Percentiles rank a stretch among this genome's conserved stretches.
phyloP scores from a whole-genome alignment of 2,329 filamentous ascomycete species.

The Dactylellina sp. region DNA sequence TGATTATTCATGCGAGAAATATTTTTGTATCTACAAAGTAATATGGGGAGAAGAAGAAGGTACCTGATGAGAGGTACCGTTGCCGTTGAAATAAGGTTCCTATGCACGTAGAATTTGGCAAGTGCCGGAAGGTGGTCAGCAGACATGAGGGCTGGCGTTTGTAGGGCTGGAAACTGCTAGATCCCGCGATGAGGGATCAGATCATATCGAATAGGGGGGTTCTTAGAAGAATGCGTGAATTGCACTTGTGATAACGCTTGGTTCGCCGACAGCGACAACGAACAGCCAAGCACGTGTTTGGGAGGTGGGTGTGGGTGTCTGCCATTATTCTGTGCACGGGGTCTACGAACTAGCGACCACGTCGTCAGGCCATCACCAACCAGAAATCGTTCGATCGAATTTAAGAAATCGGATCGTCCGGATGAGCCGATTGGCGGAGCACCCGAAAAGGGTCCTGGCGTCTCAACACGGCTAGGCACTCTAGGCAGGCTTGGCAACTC shows the following conservation, averaged over 20 bases:
- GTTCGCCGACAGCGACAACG: too few species aligned
- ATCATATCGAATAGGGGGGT: background rate
- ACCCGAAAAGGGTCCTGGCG: conserved; percentile 5
- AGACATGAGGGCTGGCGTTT: background rate
- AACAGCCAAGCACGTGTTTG: too few species aligned
- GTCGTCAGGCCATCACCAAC: background rate
- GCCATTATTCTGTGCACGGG: too few species aligned
- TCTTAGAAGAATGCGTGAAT: too few species aligned
- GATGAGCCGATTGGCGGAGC: conserved; percentile 28
- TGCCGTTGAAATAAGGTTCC: conserved; percentile 44
- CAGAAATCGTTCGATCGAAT: too few species aligned
- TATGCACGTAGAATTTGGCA: background rate
- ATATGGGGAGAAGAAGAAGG: background rate
- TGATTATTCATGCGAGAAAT: background rate
- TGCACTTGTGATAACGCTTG: too few species aligned
- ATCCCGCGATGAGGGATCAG: too few species aligned
- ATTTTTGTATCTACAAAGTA: background rate
- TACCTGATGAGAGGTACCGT: conserved; percentile 16
- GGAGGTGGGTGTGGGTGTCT: too few species aligned
- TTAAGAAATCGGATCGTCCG: conserved; percentile 5
- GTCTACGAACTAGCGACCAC: too few species aligned
- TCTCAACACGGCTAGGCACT: background rate
- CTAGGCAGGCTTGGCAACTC: conserved; percentile 11
- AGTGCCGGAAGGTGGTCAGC: conserved; percentile 48
- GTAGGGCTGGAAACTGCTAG: conserved; percentile 8